A percentile compares a stretch with the other conserved stretches of the same genome.
Evolutionary conservation across 306 rosid genomes (phyloP).

Genomic region (Amphicarpaea edgeworthii): DNA sequence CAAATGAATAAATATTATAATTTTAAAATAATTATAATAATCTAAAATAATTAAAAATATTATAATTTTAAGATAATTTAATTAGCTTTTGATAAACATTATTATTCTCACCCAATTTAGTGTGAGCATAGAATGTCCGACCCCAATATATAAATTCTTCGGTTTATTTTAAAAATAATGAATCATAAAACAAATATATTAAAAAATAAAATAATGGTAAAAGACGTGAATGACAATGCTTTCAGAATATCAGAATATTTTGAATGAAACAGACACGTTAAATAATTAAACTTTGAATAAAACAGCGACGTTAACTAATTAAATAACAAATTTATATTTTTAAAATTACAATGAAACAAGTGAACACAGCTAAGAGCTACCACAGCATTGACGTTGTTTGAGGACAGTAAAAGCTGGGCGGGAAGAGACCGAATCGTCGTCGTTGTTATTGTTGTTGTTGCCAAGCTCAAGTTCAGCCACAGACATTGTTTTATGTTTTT

Average conservation of each 20-base stretch:
- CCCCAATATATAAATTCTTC: too few species aligned
- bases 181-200: too few species aligned
- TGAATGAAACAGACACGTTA: not conserved
- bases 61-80: too few species aligned
- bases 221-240: not conserved
- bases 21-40: too few species aligned
- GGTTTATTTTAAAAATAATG: too few species aligned
- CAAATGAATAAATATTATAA: too few species aligned
- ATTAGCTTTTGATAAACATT: too few species aligned
- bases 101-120: too few species aligned
- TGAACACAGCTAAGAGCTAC: constrained; percentile 13
- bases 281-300: too few species aligned
- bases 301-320: not conserved
- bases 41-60: too few species aligned
- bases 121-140: too few species aligned
- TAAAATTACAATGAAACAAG: not conserved
- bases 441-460: not conserved
- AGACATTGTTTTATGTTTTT: not conserved
- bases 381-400: not conserved
- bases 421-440: not conserved
- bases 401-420: not conserved
- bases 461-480: not conserved
- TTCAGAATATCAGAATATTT: not conserved
- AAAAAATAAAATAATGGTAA: not conserved
- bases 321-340: not conserved